These are phyloP conservation scores for Eutrema heterophyllum DNA, from an alignment of 345 rosid species.

Conservation along the genomic window DNA sequence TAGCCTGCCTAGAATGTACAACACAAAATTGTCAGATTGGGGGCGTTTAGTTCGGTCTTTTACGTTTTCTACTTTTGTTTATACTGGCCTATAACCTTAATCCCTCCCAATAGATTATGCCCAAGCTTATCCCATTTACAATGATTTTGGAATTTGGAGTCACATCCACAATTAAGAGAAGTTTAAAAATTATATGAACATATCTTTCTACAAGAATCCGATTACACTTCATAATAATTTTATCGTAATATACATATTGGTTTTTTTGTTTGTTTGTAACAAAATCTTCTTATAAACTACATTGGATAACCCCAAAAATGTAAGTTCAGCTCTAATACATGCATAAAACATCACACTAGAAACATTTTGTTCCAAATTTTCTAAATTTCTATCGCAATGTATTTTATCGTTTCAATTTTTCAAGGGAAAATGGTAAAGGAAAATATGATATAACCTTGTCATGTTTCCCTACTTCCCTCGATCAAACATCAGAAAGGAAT, in stretches of 20 bases:
- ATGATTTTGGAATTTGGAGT: neutral
- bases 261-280: neutral
- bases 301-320: neutral
- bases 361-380: neutral
- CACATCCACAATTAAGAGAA: neutral
- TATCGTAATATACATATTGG: neutral
- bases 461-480: neutral
- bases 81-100: neutral
- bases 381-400: too few species aligned
- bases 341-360: neutral
- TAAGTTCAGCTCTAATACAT: neutral
- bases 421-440: neutral
- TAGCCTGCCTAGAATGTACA: neutral
- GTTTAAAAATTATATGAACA: neutral
- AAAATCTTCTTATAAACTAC: neutral
- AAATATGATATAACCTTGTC: neutral
- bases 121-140: neutral
- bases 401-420: neutral
- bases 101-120: neutral
- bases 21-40: neutral
- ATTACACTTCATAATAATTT: neutral
- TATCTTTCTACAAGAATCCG: neutral
- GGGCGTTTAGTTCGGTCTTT: neutral
- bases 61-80: neutral
- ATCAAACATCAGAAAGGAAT: neutral